Percentiles rank a stretch among this genome's conserved stretches.
Conservation (phyloP, 805 yeast genomes). For the Kluyveromyces nonfermentans region DNA sequence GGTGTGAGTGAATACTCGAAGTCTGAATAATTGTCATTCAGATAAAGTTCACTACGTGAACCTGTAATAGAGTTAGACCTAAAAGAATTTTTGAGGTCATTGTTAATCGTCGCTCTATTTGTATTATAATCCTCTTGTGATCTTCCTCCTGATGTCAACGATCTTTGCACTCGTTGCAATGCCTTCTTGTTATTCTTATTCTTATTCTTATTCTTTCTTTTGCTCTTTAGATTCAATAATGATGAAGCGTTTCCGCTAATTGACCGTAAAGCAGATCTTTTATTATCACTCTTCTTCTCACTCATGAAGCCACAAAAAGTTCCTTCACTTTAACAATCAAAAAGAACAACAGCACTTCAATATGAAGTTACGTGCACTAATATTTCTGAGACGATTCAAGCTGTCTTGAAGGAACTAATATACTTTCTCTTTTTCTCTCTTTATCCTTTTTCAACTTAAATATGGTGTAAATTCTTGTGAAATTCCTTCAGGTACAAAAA, state of each 20-base stretch:
- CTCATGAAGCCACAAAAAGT: not conserved
- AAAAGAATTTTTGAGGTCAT: not conserved
- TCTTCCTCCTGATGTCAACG: not conserved
- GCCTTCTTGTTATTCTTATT: not conserved
- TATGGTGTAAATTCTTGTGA: not conserved
- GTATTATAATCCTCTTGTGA: not conserved
- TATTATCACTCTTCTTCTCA: not conserved
- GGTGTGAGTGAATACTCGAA: not conserved
- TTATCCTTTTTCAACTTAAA: not conserved
- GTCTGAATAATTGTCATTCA: not conserved
- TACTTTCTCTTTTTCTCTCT: too few species aligned
- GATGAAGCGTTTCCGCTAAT: slow-evolving; percentile 1
- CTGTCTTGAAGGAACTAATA: too few species aligned
- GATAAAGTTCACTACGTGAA: not conserved
- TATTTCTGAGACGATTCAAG: too few species aligned
- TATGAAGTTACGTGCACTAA: too few species aligned
- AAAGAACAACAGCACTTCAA: not conserved
- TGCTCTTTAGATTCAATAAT: not conserved
- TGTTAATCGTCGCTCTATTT: not conserved
- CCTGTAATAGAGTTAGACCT: not conserved
- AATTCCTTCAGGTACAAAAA: not conserved
- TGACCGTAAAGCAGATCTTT: not conserved
- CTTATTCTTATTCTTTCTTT: not conserved
- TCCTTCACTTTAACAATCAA: too few species aligned
- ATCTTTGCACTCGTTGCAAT: not conserved